phyloP scores from a whole-genome alignment of 352 stramenopile species.

The Pythium insidiosum region DNA sequence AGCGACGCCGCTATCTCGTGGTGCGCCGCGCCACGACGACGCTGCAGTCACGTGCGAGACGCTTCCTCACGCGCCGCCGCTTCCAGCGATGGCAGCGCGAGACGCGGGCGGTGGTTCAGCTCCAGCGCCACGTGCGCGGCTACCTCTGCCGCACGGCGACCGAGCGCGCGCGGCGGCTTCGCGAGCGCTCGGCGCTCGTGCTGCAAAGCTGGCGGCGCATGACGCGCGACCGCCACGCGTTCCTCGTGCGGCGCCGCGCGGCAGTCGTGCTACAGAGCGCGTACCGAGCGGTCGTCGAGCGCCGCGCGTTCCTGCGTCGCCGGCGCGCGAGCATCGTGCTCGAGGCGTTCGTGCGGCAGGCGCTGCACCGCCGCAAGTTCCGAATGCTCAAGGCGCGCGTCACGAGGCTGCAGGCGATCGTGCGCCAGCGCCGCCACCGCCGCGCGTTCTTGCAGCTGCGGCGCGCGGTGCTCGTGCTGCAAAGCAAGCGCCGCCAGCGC shows the following conservation, averaged over 20 bases:
- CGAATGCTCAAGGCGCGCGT: constrained; percentile 49
- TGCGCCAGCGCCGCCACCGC: constrained; percentile 34
- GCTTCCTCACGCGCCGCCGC: constrained; percentile 35
- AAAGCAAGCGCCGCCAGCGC: constrained; percentile 36
- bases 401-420: constrained; percentile 54
- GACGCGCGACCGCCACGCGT: constrained; percentile 22
- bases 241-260: constrained; percentile 16
- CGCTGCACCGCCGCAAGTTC: constrained; percentile 57
- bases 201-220: constrained; percentile 63
- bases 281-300: constrained; percentile 29
- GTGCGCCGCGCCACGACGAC: too few species aligned
- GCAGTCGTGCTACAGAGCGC: constrained; percentile 36
- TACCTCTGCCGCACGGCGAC: constrained; percentile 56
- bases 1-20: too few species aligned
- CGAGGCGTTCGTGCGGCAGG: constrained; percentile 58
- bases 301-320: constrained; percentile 33
- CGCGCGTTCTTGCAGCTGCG: constrained; percentile 21
- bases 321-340: constrained; percentile 55
- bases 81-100: constrained; percentile 27
- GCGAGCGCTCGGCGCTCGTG: constrained; percentile 20
- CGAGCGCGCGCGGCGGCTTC: constrained; percentile 48
- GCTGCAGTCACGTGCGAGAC: too few species aligned
- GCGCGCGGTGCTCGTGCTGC: too few species aligned
- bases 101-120: constrained; percentile 22
- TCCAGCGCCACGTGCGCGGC: constrained; percentile 39